phyloP scores from a whole-genome alignment of 208 protist genomes.

The Crithidia sp. region DNA sequence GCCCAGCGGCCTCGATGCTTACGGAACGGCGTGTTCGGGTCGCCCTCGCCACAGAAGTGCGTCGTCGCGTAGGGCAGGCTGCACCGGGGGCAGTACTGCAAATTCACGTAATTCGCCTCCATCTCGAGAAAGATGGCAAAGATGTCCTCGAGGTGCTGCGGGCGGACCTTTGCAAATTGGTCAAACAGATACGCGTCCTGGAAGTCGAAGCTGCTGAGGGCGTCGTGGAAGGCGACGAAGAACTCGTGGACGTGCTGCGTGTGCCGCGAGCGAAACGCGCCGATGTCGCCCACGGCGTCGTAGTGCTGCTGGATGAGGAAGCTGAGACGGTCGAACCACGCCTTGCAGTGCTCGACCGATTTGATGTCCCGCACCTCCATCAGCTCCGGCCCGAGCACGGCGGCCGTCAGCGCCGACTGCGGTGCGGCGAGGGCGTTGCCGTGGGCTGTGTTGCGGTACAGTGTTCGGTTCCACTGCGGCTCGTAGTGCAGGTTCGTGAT shows the following conservation, averaged over 20 bases:
- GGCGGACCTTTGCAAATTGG: conserved; percentile 63
- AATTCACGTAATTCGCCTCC: conserved; percentile 88
- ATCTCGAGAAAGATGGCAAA: conserved; percentile 93
- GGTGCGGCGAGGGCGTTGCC: conserved; percentile 69
- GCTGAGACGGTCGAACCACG: conserved; percentile 82
- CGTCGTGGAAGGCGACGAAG: conserved; percentile 90
- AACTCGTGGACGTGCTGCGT: conserved; percentile 89
- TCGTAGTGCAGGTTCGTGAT: conserved; percentile 88
- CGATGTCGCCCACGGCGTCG: conserved; percentile 88
- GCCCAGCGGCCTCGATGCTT: conserved; percentile 87
- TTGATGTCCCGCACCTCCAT: conserved; percentile 81
- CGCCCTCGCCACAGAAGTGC: conserved; percentile 87
- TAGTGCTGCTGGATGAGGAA: conserved; percentile 88
- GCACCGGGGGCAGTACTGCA: conserved; percentile 87
- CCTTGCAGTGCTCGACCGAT: conserved; percentile 82
- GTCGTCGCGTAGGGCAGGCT: conserved; percentile 83
- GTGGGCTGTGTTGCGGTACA: conserved; percentile 72
- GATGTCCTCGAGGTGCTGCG: conserved; percentile 72
- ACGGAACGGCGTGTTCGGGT: conserved; percentile 79
- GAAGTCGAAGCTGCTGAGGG: conserved; percentile 86
- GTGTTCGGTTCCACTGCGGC: conserved; percentile 74
- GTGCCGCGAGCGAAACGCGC: conserved; percentile 75
- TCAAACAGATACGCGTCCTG: conserved; percentile 77
- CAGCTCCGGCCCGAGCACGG: conserved; percentile 81
- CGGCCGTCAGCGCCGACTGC: conserved; percentile 58